Evolutionary conservation across 2,329 filamentous ascomycete species (phyloP).

Genomic region (Amesomyces nigricolor): DNA sequence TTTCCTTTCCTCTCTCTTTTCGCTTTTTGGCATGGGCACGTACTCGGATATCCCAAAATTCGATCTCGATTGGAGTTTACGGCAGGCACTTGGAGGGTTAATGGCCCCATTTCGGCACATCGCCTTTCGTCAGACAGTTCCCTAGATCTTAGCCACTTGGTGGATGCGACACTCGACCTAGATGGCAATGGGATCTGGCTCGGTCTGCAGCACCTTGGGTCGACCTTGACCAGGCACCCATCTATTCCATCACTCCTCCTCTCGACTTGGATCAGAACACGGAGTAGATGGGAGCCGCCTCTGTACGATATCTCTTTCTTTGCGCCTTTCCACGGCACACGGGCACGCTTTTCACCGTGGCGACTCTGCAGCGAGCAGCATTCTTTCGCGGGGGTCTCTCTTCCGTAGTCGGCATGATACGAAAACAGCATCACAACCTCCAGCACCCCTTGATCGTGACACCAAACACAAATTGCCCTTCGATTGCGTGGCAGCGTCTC

Average conservation of each 20-base stretch:
- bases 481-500: slow-evolving; percentile 10
- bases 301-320: slow-evolving; percentile 27
- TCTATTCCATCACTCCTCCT: slow-evolving; percentile 18
- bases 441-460: slow-evolving; percentile 16
- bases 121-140: slow-evolving; percentile 21
- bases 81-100: slow-evolving; percentile 27
- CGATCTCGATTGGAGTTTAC: slow-evolving; percentile 28
- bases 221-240: slow-evolving; percentile 26
- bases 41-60: slow-evolving; percentile 30
- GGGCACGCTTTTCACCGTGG: slow-evolving; percentile 13
- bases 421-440: slow-evolving; percentile 14
- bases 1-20: slow-evolving; percentile 24
- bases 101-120: slow-evolving; percentile 26
- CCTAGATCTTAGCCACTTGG: slow-evolving; percentile 26
- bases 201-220: slow-evolving; percentile 27
- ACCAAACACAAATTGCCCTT: slow-evolving; percentile 8
- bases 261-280: slow-evolving; percentile 23
- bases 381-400: slow-evolving; percentile 8
- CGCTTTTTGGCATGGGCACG: slow-evolving; percentile 25
- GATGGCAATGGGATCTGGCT: slow-evolving; percentile 24
- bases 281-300: slow-evolving; percentile 27
- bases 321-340: slow-evolving; percentile 17
- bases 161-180: slow-evolving; percentile 27
- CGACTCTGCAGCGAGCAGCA: slow-evolving; percentile 15
- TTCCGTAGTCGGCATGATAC: slow-evolving; percentile 21